Percentiles rank a stretch among this genome's conserved stretches.
Evolutionary conservation across 306 rosid genomes (phyloP).

Genomic region (Castanea sativa): DNA sequence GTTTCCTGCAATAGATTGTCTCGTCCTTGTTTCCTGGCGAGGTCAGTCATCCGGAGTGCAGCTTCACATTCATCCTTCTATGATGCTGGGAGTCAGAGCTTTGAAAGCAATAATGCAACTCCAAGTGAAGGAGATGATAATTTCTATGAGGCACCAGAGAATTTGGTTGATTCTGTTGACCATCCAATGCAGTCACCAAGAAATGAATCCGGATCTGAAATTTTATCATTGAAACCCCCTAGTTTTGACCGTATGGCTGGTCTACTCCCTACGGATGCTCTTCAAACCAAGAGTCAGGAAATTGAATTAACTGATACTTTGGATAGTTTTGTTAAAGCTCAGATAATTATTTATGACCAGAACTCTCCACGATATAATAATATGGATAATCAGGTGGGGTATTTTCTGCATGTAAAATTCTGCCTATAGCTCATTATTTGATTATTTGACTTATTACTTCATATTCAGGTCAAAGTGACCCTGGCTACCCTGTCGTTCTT

Average conservation of each 20-base stretch:
- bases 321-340: conserved; percentile 94
- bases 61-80: conserved; percentile 45
- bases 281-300: conserved; percentile 35
- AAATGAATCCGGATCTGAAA: conserved; percentile 31
- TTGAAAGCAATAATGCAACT: conserved; percentile 34
- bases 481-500: conserved; percentile 84
- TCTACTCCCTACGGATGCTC: conserved; percentile 62
- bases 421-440: conserved; percentile 10
- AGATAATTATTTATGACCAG: conserved; percentile 63
- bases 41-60: conserved; percentile 62
- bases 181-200: conserved; percentile 48
- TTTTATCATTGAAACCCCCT: conserved; percentile 43
- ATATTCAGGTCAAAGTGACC: conserved; percentile 73
- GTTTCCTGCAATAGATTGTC: conserved; percentile 47
- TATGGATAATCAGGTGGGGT: conserved; percentile 74
- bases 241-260: conserved; percentile 70
- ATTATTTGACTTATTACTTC: conserved; percentile 16
- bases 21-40: conserved; percentile 78
- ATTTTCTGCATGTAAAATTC: conserved; percentile 21
- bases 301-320: conserved; percentile 43
- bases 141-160: conserved; percentile 90
- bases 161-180: conserved; percentile 58
- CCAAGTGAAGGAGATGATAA: conserved; percentile 66
- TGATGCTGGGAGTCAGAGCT: conserved; percentile 33
- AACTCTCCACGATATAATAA: conserved; percentile 70